A percentile compares a stretch with the other conserved stretches of the same genome.
phyloP scores from a whole-genome alignment of 495 filamentous ascomycete species.

The Xylaria cubensis region DNA sequence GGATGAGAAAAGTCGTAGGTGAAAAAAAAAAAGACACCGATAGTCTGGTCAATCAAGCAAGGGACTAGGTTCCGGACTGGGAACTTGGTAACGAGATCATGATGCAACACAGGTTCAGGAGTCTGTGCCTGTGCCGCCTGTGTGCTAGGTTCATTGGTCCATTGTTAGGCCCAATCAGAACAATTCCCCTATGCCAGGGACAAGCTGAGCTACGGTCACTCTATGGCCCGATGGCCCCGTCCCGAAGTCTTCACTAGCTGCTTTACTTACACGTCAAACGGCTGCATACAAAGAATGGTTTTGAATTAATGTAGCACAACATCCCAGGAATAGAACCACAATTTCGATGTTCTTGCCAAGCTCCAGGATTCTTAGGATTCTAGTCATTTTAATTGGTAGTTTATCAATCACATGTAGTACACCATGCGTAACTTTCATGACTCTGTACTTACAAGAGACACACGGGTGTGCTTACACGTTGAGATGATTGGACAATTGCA shows the following conservation, averaged over 20 bases:
- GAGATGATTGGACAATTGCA: neutral
- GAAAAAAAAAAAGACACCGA: neutral
- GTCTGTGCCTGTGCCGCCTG: neutral
- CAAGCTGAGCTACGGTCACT: neutral
- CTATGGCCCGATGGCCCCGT: neutral
- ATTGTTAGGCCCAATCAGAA: slow-evolving; percentile 10
- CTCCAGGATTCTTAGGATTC: neutral
- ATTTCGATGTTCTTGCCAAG: neutral
- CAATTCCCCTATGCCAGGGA: neutral
- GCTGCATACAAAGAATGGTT: neutral
- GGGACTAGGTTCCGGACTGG: neutral
- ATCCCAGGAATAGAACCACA: neutral
- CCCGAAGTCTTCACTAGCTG: neutral
- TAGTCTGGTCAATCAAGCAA: neutral
- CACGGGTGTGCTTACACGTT: neutral
- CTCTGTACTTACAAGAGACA: neutral
- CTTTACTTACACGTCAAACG: neutral
- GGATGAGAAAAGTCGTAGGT: neutral
- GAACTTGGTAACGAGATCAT: slow-evolving; percentile 21
- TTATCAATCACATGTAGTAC: neutral
- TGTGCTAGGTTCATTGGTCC: neutral
- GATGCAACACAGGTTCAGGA: slow-evolving; percentile 28
- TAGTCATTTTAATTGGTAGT: neutral
- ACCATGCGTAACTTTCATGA: neutral
- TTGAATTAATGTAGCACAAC: neutral